A percentile compares a stretch with the other conserved stretches of the same genome.
Conservation (phyloP, 2,329 filamentous ascomycete species). For the Xylaria arbuscula region DNA sequence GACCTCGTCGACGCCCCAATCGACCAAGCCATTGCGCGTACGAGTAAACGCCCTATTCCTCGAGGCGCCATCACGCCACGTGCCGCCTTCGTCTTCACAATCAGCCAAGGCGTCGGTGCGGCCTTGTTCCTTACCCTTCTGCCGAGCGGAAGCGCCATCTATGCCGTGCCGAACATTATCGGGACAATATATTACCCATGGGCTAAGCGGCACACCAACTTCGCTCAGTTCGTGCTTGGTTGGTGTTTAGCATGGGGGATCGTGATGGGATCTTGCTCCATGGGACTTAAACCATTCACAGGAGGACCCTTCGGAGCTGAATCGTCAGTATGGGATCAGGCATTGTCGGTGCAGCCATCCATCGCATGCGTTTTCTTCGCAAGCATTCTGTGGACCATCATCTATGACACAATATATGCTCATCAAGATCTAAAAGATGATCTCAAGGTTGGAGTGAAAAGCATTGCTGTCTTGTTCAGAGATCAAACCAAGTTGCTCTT, state of each 20-base stretch:
- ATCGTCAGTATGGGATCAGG: not conserved
- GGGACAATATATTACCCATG: constrained; percentile 51
- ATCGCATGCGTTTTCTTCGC: constrained; percentile 46
- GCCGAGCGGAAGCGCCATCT: constrained; percentile 41
- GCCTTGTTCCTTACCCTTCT: constrained; percentile 44
- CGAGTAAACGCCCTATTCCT: constrained; percentile 50
- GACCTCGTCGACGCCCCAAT: constrained; percentile 52
- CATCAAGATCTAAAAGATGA: constrained; percentile 52
- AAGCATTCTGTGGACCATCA: constrained; percentile 49
- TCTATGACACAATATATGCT: constrained; percentile 54
- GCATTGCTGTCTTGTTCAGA: constrained; percentile 49
- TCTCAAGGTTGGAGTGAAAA: constrained; percentile 49
- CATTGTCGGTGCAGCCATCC: constrained; percentile 44
- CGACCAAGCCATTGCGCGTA: constrained; percentile 49
- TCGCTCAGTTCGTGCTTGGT: constrained; percentile 52
- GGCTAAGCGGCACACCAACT: constrained; percentile 53
- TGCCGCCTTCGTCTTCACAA: constrained; percentile 49
- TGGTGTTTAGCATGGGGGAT: constrained; percentile 50
- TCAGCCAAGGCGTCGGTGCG: constrained; percentile 43
- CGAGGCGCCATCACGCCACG: constrained; percentile 49
- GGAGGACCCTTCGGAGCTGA: constrained; percentile 41
- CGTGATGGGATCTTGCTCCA: constrained; percentile 47
- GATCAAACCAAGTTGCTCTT: constrained; percentile 45
- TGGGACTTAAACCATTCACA: constrained; percentile 44
- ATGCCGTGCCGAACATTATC: constrained; percentile 46